These are phyloP conservation scores for Apiospora saccharicola DNA, from an alignment of 2,329 filamentous ascomycete species.

Conservation along the genomic window DNA sequence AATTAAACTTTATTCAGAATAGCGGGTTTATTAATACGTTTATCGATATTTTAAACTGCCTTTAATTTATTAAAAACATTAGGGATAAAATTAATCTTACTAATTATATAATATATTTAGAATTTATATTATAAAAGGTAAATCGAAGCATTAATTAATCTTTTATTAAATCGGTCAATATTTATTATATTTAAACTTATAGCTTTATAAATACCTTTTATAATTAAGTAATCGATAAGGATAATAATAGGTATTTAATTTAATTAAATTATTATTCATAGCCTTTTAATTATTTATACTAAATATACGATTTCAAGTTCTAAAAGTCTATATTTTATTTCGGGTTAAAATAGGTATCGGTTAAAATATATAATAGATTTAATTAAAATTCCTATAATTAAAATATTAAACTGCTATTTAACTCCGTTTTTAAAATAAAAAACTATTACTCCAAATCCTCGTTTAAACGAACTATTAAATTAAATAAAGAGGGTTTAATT, in stretches of 20 bases:
- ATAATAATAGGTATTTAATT: neutral
- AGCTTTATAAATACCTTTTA: neutral
- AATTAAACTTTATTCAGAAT: no score
- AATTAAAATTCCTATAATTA: neutral
- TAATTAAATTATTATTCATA: neutral
- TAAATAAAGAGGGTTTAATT: neutral
- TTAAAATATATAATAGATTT: neutral
- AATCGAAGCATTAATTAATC: neutral
- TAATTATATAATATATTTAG: no score
- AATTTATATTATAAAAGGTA: neutral
- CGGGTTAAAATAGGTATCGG: neutral
- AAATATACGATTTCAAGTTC: neutral
- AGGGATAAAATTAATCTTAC: no score
- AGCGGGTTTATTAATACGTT: no score
- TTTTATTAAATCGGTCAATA: neutral
- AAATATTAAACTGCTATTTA: neutral
- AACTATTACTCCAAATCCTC: no score
- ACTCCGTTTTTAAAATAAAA: no score
- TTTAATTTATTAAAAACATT: no score
- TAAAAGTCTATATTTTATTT: neutral
- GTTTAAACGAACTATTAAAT: neutral
- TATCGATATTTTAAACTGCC: no score
- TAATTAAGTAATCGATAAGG: neutral
- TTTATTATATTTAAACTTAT: conserved; percentile 15
- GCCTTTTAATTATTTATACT: neutral